Evolutionary conservation across 164 flowering plant genomes (phyloP).

Genomic region (Chimonanthus salicifolius): DNA sequence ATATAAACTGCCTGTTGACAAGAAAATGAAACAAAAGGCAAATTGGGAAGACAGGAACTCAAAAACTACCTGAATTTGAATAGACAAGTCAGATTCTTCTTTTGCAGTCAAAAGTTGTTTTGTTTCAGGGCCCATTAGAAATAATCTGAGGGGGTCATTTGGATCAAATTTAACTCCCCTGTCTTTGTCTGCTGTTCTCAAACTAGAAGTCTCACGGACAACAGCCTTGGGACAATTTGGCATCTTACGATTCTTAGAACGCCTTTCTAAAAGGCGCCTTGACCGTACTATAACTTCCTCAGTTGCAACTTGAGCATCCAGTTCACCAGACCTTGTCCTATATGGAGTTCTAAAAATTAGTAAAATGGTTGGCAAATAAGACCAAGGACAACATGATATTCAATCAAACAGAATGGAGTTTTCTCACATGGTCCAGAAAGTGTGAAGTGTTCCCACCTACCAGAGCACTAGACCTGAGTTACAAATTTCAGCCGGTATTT

Average conservation of each 20-base stretch:
- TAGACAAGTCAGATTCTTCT: conserved; percentile 62
- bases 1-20: too few relatives aligned
- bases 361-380: not conserved
- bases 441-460: too few relatives aligned
- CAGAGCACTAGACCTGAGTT: too few relatives aligned
- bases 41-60: conserved; percentile 2
- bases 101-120: conserved; percentile 55
- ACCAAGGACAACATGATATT: not conserved
- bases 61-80: conserved; percentile 53
- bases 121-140: conserved; percentile 58
- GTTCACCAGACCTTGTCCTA: conserved; percentile 26
- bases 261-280: conserved; percentile 59
- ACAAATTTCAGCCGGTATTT: too few relatives aligned
- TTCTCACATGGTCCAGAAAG: not conserved
- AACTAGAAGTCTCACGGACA: conserved; percentile 19
- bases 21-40: not conserved
- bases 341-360: conserved; percentile 5
- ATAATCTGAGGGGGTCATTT: conserved; percentile 61
- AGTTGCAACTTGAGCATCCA: conserved; percentile 12
- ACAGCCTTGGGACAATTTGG: conserved; percentile 26
- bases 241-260: conserved; percentile 39
- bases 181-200: conserved; percentile 17
- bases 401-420: not conserved
- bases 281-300: conserved; percentile 53
- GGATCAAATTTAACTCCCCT: conserved; percentile 37